phyloP scores from a whole-genome alignment of 257 asterid genomes.

The Salvia splendens region DNA sequence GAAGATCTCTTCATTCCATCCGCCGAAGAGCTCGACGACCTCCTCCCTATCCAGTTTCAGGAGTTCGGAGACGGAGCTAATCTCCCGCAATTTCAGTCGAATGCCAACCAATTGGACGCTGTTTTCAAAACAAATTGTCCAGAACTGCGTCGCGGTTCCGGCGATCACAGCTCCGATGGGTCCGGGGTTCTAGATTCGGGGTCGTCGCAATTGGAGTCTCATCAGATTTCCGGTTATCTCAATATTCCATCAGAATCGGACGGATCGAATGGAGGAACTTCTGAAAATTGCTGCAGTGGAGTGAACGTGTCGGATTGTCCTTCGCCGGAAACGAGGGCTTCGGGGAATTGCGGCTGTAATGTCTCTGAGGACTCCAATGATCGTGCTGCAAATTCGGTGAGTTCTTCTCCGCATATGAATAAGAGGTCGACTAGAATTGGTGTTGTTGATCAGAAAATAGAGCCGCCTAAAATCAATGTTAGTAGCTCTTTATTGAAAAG shows the following conservation, averaged over 20 bases:
- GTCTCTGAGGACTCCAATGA: constrained; percentile 49
- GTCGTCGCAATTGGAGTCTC: constrained; percentile 35
- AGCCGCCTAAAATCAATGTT: constrained; percentile 25
- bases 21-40: constrained; percentile 38
- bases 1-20: constrained; percentile 43
- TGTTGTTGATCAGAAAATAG: constrained; percentile 40
- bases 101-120: constrained; percentile 26
- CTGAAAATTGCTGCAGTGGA: constrained; percentile 38
- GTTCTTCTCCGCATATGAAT: constrained; percentile 42
- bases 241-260: constrained; percentile 61
- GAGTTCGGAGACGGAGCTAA: constrained; percentile 24
- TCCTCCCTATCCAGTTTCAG: constrained; percentile 26
- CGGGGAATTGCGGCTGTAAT: constrained; percentile 56
- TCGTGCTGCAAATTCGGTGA: constrained; percentile 41
- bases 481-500: constrained; percentile 54
- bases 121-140: constrained; percentile 37
- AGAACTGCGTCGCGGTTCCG: constrained; percentile 38
- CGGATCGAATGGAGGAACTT: constrained; percentile 47
- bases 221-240: constrained; percentile 41
- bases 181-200: constrained; percentile 41
- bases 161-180: constrained; percentile 41
- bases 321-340: constrained; percentile 64
- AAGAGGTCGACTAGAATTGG: constrained; percentile 37
- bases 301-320: constrained; percentile 46
- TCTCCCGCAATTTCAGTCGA: constrained; percentile 30